Evolutionary conservation across 805 yeast species (phyloP).

Genomic region (Kazachstania bromeliacearum): DNA sequence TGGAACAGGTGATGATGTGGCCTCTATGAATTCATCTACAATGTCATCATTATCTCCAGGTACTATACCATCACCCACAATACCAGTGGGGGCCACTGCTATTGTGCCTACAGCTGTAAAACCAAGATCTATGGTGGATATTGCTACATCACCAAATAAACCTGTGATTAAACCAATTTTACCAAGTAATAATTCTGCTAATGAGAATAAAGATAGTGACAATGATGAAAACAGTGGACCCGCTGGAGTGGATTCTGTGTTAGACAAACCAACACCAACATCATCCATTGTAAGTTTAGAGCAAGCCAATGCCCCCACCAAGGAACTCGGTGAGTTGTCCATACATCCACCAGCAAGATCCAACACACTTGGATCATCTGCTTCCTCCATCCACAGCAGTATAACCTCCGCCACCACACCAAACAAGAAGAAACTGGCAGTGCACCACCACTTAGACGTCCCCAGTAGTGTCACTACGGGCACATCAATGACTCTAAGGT

Average conservation of each 20-base stretch:
- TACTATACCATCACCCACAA: not conserved
- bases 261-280: slow-evolving; percentile 8
- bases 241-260: slow-evolving; percentile 4
- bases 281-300: not conserved
- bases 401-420: slow-evolving; percentile 4
- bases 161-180: not conserved
- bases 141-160: slow-evolving; percentile 9
- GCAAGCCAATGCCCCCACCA: not conserved
- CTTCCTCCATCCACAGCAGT: slow-evolving; percentile 13
- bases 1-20: slow-evolving; percentile 9
- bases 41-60: not conserved
- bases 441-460: slow-evolving; percentile 18
- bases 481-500: slow-evolving; percentile 10
- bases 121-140: slow-evolving; percentile 22
- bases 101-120: slow-evolving; percentile 5
- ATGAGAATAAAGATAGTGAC: not conserved
- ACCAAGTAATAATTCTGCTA: not conserved
- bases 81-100: not conserved
- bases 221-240: not conserved
- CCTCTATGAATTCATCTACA: not conserved
- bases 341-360: not conserved
- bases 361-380: slow-evolving; percentile 5
- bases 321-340: slow-evolving; percentile 1
- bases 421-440: slow-evolving; percentile 7
- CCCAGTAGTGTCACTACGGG: slow-evolving; percentile 10